Evolutionary conservation across 345 rosid species (phyloP).

Genomic region (Eucalyptus camaldulensis): DNA sequence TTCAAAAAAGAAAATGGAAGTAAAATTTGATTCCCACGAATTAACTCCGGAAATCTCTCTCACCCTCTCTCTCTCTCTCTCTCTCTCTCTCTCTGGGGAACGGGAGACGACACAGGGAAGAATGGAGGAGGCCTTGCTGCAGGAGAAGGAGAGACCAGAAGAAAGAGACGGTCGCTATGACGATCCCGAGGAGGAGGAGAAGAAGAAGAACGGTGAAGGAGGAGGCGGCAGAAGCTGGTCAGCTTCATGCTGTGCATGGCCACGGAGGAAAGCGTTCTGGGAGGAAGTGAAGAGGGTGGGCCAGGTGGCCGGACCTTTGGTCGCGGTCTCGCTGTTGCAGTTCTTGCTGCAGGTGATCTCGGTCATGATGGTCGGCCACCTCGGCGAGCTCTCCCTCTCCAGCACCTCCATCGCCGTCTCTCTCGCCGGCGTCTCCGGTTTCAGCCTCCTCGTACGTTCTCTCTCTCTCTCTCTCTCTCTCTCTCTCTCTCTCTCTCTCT

Average conservation of each 20-base stretch:
- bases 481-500: neutral
- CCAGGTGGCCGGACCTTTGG: slow-evolving; percentile 55
- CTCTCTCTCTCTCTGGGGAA: neutral
- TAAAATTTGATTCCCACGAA: neutral
- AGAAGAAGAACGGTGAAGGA: neutral
- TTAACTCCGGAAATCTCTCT: neutral
- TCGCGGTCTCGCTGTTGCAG: slow-evolving; percentile 45
- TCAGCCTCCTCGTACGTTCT: slow-evolving; percentile 49
- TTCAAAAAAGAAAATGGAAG: neutral
- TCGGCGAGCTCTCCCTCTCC: slow-evolving; percentile 60
- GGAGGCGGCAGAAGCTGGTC: neutral
- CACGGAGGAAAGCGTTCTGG: neutral
- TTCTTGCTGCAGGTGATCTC: slow-evolving; percentile 46
- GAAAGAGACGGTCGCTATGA: neutral
- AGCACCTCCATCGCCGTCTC: slow-evolving; percentile 71
- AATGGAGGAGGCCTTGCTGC: neutral
- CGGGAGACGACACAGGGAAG: neutral
- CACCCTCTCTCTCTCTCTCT: neutral
- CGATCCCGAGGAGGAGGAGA: neutral
- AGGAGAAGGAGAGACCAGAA: neutral
- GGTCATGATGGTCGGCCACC: slow-evolving; percentile 76
- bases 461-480: neutral
- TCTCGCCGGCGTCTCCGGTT: slow-evolving; percentile 60
- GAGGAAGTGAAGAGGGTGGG: slow-evolving; percentile 40
- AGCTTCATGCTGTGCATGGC: neutral